Evolutionary conservation across 2,329 filamentous ascomycete genomes (phyloP).

Genomic region (Fusarium continuum): DNA sequence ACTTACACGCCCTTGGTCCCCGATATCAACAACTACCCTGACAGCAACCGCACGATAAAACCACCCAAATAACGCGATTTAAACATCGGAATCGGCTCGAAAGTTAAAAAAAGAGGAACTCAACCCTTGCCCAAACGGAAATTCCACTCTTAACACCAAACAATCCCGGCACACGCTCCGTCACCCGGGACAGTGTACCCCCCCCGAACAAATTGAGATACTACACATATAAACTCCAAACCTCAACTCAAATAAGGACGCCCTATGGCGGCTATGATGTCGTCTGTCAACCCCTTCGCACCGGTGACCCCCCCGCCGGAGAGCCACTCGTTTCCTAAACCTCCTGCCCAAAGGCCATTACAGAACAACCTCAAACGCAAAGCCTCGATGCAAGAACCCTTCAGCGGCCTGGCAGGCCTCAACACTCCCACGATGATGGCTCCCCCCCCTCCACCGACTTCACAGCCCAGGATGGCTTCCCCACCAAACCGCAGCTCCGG

Average conservation of each 20-base stretch:
- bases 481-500: conserved; percentile 34
- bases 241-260: conserved; percentile 26
- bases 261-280: conserved; percentile 46
- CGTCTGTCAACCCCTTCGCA: conserved; percentile 45
- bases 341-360: conserved; percentile 42
- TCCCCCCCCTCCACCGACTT: conserved; percentile 38
- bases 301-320: conserved; percentile 45
- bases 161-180: conserved; percentile 23
- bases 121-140: conserved; percentile 18
- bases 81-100: conserved; percentile 8
- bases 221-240: conserved; percentile 31
- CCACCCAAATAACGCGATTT: conserved; percentile 20
- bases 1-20: conserved; percentile 30
- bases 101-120: conserved; percentile 31
- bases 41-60: conserved; percentile 14
- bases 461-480: conserved; percentile 37
- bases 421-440: conserved; percentile 34
- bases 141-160: conserved; percentile 13
- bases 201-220: conserved; percentile 6
- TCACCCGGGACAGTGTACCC: conserved; percentile 24
- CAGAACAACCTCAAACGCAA: conserved; percentile 44
- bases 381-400: conserved; percentile 40
- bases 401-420: conserved; percentile 28
- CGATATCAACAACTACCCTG: conserved; percentile 10
- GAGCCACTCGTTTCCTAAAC: conserved; percentile 45